Base-by-base conservation (phyloP, 106 monocot genomes). In the Chionographis japonica region DNA sequence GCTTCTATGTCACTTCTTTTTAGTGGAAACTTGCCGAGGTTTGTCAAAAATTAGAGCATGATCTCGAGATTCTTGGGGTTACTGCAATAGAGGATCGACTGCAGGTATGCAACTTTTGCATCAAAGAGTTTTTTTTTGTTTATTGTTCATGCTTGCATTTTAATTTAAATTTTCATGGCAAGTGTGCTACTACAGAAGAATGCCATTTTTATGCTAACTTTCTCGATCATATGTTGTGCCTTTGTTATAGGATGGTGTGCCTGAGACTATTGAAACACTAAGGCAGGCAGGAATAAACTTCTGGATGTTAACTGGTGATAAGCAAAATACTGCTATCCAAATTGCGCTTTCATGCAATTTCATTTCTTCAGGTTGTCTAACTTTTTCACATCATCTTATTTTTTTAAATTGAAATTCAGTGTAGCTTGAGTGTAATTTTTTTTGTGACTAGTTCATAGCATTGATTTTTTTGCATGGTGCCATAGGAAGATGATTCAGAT, bases 231-330 rank as follows among this genome's bases (percentile, higher is more conserved):
- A 16, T 14, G 15, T 46, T 63, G 4, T 61, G 19, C 66, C 59
- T 60, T 52, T 43, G 2, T 39, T 38, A 61, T 68, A 97, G 97
- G 92, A 89, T 81, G 97, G 97, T 61, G 97, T 97, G 36, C 86
- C 92, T 59, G 91, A 97, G 79, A 92, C 97, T 17, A 92, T 97
- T 74, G 91, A 86, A 80, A 85, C 72, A 77, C 63, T 97, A 50
- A 84, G 89, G 70, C 76, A 81, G 62, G 92, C 97, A 62, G 97
- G 97, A 77, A 92, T 97, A 68, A 97, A 92, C 65, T 89, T 97
- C n/a, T 97, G 97, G 97, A 97, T 97, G 97, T 68, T 97, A 64
- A 97, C 97, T 18, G 97, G 97, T 56, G 97, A 97, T 76, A 97
- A 97, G 69, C 97, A 97, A 71, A 83, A 61, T 66, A 97, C 97